Base-by-base conservation (phyloP, 768 basidiomycete genomes). In the Lactifluus hygrophoroides region DNA sequence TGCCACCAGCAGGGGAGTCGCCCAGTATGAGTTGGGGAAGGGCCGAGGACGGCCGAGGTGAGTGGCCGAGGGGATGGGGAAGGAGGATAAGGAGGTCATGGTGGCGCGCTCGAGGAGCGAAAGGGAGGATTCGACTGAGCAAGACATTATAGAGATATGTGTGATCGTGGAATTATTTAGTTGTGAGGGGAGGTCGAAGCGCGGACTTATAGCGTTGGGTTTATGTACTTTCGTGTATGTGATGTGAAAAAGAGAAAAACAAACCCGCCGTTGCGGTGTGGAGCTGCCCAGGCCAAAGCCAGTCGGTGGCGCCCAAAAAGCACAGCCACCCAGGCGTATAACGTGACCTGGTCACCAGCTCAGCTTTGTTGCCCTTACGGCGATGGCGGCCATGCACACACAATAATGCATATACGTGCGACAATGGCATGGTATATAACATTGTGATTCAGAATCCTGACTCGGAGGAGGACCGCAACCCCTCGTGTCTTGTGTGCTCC, bases 21-120 rank as follows among this genome's bases (percentile, higher is more conserved):
- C 88, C 88, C 88, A 90, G 73, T 90, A 90, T 0, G 85, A 87
- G 71, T 90, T 90, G n/a, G 86, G 85, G 66, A 90, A 83, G 28
- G 88, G 88, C 0, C 84, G 81, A 0, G 72, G 68, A 5, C 65
- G 57, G 30, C 32, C 23, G 53, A 38, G n/a, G 58, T 61, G 58
- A 3, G n/a, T 51, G 43, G 19, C 47, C 32, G 37, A 23, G n/a
- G 48, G 17, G 17, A n/a, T 28, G 8, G 47, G 9, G 30, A 38
- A 45, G 65, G 54, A 34, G 16, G 62, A 44, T 5, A 38, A 47
- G 16, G 55, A 51, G 25, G 51, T 5, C 3, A 3, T 13, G 32
- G 37, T 46, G 16, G 47, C 11, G 46, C 32, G 17, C 5, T n/a
- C 30, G 16, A 48, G 8, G 3, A 52, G 37, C 34, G 51, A 3